Evolutionary conservation across 2,329 filamentous ascomycete genomes (phyloP).

Genomic region (Triangularia verruculosa): DNA sequence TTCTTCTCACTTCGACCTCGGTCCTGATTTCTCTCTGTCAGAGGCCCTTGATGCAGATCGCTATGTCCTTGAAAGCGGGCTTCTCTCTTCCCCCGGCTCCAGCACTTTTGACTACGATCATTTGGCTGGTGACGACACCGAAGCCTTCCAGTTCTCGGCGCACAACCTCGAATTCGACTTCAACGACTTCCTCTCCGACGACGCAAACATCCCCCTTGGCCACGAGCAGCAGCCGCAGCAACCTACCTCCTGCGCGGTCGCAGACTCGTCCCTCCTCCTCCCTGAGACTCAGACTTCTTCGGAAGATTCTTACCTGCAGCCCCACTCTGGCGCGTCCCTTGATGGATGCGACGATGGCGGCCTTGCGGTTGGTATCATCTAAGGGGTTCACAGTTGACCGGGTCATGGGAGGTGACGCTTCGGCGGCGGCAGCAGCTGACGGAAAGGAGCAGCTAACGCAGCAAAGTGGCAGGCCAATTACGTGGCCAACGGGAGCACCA

Average conservation of each 20-base stretch:
- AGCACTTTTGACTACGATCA: conserved; percentile 64
- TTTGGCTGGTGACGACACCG: conserved; percentile 57
- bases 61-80: conserved; percentile 72
- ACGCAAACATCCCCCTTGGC: conserved; percentile 31
- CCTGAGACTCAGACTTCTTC: conserved; percentile 59
- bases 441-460: conserved; percentile 24
- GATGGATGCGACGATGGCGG: conserved; percentile 70
- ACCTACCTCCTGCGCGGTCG: conserved; percentile 50
- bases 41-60: conserved; percentile 68
- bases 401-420: conserved; percentile 38
- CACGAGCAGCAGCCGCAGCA: conserved; percentile 45
- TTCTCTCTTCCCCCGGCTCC: conserved; percentile 70
- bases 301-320: conserved; percentile 69
- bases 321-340: conserved; percentile 71
- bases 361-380: conserved; percentile 66
- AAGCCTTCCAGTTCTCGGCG: conserved; percentile 45
- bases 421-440: conserved; percentile 35
- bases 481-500: conserved; percentile 36
- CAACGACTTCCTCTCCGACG: conserved; percentile 46
- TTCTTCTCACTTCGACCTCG: conserved; percentile 64
- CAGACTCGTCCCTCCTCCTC: conserved; percentile 53
- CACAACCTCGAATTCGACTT: conserved; percentile 56
- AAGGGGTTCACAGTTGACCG: conserved; percentile 47
- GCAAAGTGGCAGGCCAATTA: conserved; percentile 22
- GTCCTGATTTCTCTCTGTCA: conserved; percentile 67